phyloP scores from a whole-genome alignment of 2,329 filamentous ascomycete genomes.

The Alternaria sp. region DNA sequence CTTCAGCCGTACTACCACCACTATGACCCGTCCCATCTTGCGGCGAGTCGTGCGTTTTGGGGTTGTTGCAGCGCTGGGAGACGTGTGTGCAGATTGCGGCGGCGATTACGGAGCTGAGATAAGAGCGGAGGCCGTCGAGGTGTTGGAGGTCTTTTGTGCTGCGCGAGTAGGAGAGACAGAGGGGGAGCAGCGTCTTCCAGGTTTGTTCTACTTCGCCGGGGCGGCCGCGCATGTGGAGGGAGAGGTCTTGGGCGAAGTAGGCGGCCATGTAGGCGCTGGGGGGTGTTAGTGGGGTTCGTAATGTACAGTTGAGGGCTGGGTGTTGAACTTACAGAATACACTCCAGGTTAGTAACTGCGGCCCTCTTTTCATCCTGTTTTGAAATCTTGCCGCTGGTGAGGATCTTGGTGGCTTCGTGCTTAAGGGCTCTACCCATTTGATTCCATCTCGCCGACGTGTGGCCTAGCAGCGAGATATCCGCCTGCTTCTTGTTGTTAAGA shows the following conservation, averaged over 20 bases:
- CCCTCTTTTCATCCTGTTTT: constrained; percentile 45
- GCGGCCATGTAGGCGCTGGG: constrained; percentile 49
- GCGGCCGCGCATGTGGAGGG: constrained; percentile 37
- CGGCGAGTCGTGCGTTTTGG: constrained; percentile 36
- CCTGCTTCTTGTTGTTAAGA: constrained; percentile 38
- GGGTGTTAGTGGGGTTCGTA: constrained; percentile 19
- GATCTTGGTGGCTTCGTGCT: constrained; percentile 53
- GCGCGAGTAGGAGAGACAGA: constrained; percentile 41
- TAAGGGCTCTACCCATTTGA: constrained; percentile 53
- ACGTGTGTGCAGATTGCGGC: constrained; percentile 46
- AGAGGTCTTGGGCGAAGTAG: constrained; percentile 43
- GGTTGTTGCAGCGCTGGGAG: constrained; percentile 31
- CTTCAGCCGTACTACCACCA: constrained; percentile 20
- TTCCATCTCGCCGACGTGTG: constrained; percentile 50
- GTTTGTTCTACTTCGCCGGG: constrained; percentile 42
- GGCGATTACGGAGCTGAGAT: constrained; percentile 51
- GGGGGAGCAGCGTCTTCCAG: constrained; percentile 48
- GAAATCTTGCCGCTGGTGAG: constrained; percentile 31
- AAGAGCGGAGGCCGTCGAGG: constrained; percentile 51
- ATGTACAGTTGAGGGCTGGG: not conserved
- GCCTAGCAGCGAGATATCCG: constrained; percentile 46
- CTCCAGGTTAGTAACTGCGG: constrained; percentile 54
- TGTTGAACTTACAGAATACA: constrained; percentile 48
- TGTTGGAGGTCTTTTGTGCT: constrained; percentile 43
- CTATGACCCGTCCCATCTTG: constrained; percentile 8